Conservation (phyloP, 371 early-diverging fungal genomes). For the Sporodiniella umbellata region DNA sequence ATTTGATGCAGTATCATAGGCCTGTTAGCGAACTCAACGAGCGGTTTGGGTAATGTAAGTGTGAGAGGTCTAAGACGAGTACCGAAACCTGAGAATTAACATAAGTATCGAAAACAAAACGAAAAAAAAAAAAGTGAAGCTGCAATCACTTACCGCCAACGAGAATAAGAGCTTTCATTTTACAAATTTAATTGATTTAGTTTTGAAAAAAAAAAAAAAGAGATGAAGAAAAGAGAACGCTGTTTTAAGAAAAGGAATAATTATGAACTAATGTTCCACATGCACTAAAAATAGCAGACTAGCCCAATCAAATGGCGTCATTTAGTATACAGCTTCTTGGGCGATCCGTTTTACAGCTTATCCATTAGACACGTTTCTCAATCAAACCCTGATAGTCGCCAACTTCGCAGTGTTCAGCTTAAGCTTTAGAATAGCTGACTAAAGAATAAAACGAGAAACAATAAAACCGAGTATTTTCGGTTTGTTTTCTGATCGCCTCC, state of each 20-base stretch:
- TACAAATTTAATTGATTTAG: neutral
- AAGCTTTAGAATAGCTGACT: no score
- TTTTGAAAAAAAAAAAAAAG: slow-evolving; percentile 1
- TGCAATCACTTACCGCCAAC: slow-evolving; percentile 85
- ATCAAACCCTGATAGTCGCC: no score
- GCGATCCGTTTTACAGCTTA: no score
- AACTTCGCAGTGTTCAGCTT: no score
- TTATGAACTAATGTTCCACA: no score
- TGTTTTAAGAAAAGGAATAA: slow-evolving; percentile 6
- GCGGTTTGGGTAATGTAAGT: slow-evolving; percentile 97
- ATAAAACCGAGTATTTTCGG: no score
- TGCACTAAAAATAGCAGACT: neutral
- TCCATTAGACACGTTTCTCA: no score
- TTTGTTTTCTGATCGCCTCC: no score
- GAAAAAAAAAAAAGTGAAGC: no score
- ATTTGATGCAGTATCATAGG: slow-evolving; percentile 99
- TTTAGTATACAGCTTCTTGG: neutral
- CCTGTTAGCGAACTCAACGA: slow-evolving; percentile 98
- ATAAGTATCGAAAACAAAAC: no score
- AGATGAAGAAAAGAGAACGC: slow-evolving; percentile 8
- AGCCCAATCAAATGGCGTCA: neutral
- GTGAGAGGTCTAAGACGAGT: slow-evolving; percentile 99
- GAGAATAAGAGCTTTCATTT: slow-evolving; percentile 97
- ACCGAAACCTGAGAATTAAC: slow-evolving; percentile 98
- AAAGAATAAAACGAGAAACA: no score